A percentile compares a stretch with the other conserved stretches of the same genome.
These are phyloP conservation scores for Bauhinia variegata DNA, from an alignment of 306 rosid genomes.

Conservation along the genomic window DNA sequence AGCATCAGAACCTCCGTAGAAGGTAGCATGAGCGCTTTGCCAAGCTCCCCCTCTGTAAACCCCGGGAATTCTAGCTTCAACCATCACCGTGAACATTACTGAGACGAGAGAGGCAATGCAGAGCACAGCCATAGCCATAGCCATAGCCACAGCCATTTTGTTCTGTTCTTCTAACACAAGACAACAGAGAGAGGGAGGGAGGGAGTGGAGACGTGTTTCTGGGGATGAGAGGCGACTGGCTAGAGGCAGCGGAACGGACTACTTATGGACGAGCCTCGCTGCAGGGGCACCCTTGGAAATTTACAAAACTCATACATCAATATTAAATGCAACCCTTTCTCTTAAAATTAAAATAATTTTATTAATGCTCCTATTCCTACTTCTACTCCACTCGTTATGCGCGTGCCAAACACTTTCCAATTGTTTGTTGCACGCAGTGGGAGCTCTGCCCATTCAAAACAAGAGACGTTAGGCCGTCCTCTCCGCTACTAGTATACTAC, in stretches of 20 bases:
- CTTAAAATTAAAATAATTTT: neutral
- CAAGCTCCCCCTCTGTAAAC: slow-evolving; percentile 69
- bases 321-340: slow-evolving; percentile 15
- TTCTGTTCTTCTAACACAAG: neutral
- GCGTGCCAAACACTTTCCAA: slow-evolving; percentile 38
- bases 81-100: slow-evolving; percentile 38
- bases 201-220: slow-evolving; percentile 3
- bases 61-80: slow-evolving; percentile 80
- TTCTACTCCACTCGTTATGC: neutral
- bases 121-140: slow-evolving; percentile 34
- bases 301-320: slow-evolving; percentile 19
- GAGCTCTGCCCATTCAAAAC: too few relatives aligned
- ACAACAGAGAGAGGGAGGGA: neutral
- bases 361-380: neutral
- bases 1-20: slow-evolving; percentile 94
- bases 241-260: slow-evolving; percentile 38
- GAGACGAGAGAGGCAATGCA: slow-evolving; percentile 50
- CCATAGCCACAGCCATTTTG: slow-evolving; percentile 49
- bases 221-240: slow-evolving; percentile 35
- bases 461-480: too few relatives aligned
- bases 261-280: slow-evolving; percentile 60
- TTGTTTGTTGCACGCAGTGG: too few relatives aligned
- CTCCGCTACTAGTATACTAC: too few relatives aligned
- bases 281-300: slow-evolving; percentile 46
- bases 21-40: slow-evolving; percentile 91